Evolutionary conservation across 208 protist genomes (phyloP), one percentile per base, ranked within the genome.

Genomic region (Acanthamoeba rhysodes): DNA sequence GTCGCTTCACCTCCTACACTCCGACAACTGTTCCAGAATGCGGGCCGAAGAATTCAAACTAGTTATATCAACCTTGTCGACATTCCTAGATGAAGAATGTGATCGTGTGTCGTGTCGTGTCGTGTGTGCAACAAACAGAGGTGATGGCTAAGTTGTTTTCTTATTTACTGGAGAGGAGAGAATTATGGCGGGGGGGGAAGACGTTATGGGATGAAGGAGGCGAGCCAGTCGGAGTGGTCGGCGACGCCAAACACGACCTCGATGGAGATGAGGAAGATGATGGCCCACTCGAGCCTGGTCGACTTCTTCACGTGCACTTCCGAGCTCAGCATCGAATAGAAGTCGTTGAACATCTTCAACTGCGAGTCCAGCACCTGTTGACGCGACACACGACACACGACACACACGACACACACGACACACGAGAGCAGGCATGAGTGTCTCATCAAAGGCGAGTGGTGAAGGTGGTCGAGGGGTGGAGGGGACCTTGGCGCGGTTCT

Each of bases 181-280:
- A n/a, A n/a, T n/a, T n/a, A 59, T 14, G 53, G 53, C 2, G 18
- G 7, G 53, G 53, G 0, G 53, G 24, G 37, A 24, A 24, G n/a
- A 10, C 2, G 12, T 85, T 41, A 85, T 85, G 48, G 37, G 48
- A 85, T 85, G 78, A 85, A 59, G 18, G 78, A 85, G 45, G 78
- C 78, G 78, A 85, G 78, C 78, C 78, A 85, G 27, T 85, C 78
- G 7, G 78, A 53, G 78, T 85, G 78, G 78, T 85, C 78, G 34
- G 78, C 78, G 22, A 85, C 78, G 78, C 78, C 78, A 59, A 85
- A 85, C 78, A 85, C 78, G 24, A 85, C 78, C 78, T 85, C 78
- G 48, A 85, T 85, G 78, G 78, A 85, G 78, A 85, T 85, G 78
- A 85, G 78, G 48, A 85, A 85, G 37, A 85, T 85, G 78, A 85